Evolutionary conservation across 2,329 filamentous ascomycete genomes (phyloP).

Genomic region (Parastagonospora avenae): DNA sequence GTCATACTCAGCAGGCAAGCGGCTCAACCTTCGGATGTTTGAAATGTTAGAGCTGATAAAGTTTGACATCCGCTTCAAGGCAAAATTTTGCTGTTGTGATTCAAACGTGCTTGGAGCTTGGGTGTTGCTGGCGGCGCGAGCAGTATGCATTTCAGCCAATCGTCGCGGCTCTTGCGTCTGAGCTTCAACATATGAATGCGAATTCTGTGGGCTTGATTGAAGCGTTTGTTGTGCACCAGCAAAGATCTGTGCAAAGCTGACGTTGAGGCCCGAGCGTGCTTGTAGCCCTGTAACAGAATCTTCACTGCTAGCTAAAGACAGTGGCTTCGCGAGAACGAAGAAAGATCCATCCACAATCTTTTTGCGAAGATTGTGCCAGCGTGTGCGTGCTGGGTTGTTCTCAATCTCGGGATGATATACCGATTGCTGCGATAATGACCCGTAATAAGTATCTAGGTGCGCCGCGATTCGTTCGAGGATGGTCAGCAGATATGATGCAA

Average conservation of each 20-base stretch:
- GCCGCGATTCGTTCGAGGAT: slow-evolving; percentile 59
- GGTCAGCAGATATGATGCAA: slow-evolving; percentile 54
- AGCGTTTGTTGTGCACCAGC: slow-evolving; percentile 19
- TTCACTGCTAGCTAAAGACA: slow-evolving; percentile 7
- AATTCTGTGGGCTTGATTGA: slow-evolving; percentile 7
- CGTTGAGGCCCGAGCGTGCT: slow-evolving; percentile 4
- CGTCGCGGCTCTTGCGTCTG: slow-evolving; percentile 6
- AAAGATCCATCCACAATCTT: slow-evolving; percentile 59
- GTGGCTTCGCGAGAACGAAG: slow-evolving; percentile 52
- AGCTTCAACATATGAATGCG: background rate
- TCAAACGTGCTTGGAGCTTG: slow-evolving; percentile 21
- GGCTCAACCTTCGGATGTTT: slow-evolving; percentile 20
- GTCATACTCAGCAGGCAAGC: slow-evolving; percentile 20
- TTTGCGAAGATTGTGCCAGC: slow-evolving; percentile 57
- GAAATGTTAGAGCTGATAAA: slow-evolving; percentile 26
- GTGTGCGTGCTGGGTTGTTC: slow-evolving; percentile 57
- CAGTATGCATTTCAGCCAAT: slow-evolving; percentile 21
- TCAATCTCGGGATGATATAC: slow-evolving; percentile 60
- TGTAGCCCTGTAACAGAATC: slow-evolving; percentile 2
- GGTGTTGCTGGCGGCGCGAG: slow-evolving; percentile 11
- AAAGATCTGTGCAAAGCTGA: slow-evolving; percentile 24
- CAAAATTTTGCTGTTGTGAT: slow-evolving; percentile 13
- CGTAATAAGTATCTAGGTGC: slow-evolving; percentile 58
- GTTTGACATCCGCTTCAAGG: slow-evolving; percentile 18
- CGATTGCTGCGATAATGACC: slow-evolving; percentile 55